Evolutionary conservation across 2,329 filamentous ascomycete genomes (phyloP).

Genomic region (Cladosporium phlei): DNA sequence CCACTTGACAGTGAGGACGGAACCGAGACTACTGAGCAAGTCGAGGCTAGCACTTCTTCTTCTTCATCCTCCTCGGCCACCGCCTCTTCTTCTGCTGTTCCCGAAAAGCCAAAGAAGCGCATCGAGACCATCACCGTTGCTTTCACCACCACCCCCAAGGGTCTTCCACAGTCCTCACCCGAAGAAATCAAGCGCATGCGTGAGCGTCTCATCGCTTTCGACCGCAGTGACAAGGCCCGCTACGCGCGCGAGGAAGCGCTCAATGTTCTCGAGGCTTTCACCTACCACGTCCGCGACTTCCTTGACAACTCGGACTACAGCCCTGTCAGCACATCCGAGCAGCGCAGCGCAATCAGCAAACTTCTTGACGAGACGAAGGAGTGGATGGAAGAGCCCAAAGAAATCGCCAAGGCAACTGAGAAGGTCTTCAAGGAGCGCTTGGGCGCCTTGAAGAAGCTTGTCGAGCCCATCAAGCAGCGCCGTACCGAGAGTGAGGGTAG

Average conservation of each 20-base stretch:
- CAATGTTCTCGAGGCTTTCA: constrained; percentile 90
- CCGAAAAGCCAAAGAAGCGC: constrained; percentile 46
- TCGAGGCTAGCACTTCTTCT: constrained; percentile 35
- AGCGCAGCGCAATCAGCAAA: constrained; percentile 62
- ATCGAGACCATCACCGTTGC: constrained; percentile 50
- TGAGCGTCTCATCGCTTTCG: constrained; percentile 71
- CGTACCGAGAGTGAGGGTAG: constrained; percentile 67
- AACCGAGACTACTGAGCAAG: constrained; percentile 45
- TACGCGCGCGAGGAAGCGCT: constrained; percentile 75
- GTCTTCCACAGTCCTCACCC: constrained; percentile 54
- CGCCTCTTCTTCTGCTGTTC: constrained; percentile 37
- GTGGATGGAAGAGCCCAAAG: constrained; percentile 73
- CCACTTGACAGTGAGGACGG: constrained; percentile 56
- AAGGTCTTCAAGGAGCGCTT: constrained; percentile 72
- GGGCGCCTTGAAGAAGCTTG: constrained; percentile 70
- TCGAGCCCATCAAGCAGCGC: constrained; percentile 70
- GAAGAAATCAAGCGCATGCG: constrained; percentile 58
- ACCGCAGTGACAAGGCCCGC: constrained; percentile 75
- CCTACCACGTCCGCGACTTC: constrained; percentile 81
- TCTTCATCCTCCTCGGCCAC: constrained; percentile 41
- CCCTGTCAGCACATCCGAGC: constrained; percentile 62
- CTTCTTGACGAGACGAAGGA: constrained; percentile 68
- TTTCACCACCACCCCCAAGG: constrained; percentile 41
- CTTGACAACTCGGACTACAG: constrained; percentile 73
- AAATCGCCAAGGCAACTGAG: constrained; percentile 70